Conservation (phyloP, 495 filamentous ascomycete genomes). For the Penicillium ochrochloron region DNA sequence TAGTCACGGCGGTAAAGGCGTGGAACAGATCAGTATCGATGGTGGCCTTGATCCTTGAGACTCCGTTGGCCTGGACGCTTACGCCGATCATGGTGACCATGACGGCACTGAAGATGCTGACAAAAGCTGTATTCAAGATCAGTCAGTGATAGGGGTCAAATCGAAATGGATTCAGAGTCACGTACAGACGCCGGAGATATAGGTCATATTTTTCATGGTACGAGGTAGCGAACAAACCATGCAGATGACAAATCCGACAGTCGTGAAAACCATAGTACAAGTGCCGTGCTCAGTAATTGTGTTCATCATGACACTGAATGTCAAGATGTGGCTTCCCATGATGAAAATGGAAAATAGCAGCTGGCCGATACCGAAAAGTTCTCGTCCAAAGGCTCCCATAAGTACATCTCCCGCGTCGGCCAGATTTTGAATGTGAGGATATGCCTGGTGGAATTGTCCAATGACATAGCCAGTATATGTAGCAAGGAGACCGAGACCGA, state of each 20-base stretch:
- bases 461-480: neutral
- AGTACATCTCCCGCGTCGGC: conserved; percentile 62
- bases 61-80: conserved; percentile 44
- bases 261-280: conserved; percentile 70
- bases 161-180: neutral
- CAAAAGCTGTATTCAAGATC: conserved; percentile 43
- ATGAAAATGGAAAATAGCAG: conserved; percentile 72
- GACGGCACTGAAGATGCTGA: conserved; percentile 70
- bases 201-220: conserved; percentile 63
- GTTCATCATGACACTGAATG: conserved; percentile 70
- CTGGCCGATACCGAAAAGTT: conserved; percentile 65
- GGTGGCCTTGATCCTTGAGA: conserved; percentile 26
- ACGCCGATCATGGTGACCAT: conserved; percentile 72
- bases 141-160: neutral
- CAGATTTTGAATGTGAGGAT: neutral
- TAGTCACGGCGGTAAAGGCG: conserved; percentile 40
- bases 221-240: conserved; percentile 67
- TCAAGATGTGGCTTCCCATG: conserved; percentile 73
- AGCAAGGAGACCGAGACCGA: neutral
- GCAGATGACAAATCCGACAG: conserved; percentile 66
- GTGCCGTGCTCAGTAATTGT: conserved; percentile 64
- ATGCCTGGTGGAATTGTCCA: neutral
- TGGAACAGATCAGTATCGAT: conserved; percentile 32
- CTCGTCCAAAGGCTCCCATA: conserved; percentile 64
- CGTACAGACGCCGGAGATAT: conserved; percentile 61